Percentiles rank a stretch among this genome's conserved stretches.
phyloP scores from a whole-genome alignment of 163 green algal genomes.

The Scenedesmus sp. region DNA sequence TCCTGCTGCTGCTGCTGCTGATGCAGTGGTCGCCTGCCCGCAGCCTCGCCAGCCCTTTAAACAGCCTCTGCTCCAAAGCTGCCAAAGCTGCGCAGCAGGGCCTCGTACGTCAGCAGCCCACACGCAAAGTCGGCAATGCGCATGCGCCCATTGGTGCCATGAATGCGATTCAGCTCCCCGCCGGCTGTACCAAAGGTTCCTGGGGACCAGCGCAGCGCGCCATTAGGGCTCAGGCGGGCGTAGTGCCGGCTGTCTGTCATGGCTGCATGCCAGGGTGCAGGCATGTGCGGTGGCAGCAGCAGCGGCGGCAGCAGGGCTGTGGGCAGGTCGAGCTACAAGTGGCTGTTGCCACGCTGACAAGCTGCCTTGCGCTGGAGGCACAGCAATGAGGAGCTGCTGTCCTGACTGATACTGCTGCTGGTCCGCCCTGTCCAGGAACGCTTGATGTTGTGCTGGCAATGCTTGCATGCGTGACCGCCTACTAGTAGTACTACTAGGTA shows the following conservation, averaged over 20 bases:
- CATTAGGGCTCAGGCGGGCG: constrained; percentile 47
- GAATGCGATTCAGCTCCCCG: constrained; percentile 60
- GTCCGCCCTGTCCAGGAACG: too few species aligned
- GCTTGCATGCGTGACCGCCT: too few species aligned
- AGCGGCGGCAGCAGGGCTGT: neutral
- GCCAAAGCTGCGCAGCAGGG: constrained; percentile 34
- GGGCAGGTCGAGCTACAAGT: neutral
- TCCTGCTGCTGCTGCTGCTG: neutral
- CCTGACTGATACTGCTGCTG: too few species aligned
- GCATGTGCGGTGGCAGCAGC: neutral
- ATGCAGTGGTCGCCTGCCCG: neutral
- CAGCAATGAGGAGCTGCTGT: too few species aligned
- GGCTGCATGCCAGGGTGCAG: neutral
- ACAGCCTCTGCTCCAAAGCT: neutral
- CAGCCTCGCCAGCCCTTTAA: neutral
- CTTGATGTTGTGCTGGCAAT: too few species aligned
- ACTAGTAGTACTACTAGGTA: neutral
- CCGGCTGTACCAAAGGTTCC: constrained; percentile 53
- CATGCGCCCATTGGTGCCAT: constrained; percentile 69
- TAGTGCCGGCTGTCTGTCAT: constrained; percentile 73
- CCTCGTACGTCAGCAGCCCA: constrained; percentile 60
- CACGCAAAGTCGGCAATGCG: constrained; percentile 18
- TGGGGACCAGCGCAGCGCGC: constrained; percentile 66
- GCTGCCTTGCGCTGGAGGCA: too few species aligned
- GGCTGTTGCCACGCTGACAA: neutral